Evolutionary conservation across 73 alveolate genomes (phyloP).

Genomic region (Paramecium sonneborni): DNA sequence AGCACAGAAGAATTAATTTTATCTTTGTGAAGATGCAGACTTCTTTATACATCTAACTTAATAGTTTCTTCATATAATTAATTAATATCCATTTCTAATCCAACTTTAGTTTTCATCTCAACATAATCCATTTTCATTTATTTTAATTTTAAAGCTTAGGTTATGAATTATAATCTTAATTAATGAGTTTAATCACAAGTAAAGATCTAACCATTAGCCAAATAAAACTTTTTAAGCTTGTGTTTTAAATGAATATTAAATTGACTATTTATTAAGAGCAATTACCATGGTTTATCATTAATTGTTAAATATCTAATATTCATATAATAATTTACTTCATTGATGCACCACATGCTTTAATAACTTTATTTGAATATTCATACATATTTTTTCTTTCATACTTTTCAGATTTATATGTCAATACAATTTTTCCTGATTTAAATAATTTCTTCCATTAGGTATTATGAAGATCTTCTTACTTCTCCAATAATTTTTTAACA

Average conservation of each 20-base stretch:
- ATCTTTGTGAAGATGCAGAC: conserved; percentile 45
- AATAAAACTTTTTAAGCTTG: conserved; percentile 17
- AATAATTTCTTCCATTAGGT: conserved; percentile 39
- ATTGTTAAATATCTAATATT: conserved; percentile 12
- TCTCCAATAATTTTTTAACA: conserved; percentile 54
- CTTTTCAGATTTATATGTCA: conserved; percentile 34
- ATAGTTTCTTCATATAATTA: neutral
- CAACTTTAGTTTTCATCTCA: conserved; percentile 4
- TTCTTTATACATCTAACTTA: conserved; percentile 25
- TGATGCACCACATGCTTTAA: neutral
- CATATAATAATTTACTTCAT: neutral
- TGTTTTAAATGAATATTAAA: neutral
- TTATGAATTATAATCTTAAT: neutral
- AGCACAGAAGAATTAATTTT: conserved; percentile 35
- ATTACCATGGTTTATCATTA: conserved; percentile 19
- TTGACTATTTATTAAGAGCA: neutral
- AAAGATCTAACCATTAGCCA: neutral
- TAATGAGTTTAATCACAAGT: neutral
- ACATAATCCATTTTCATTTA: conserved; percentile 41
- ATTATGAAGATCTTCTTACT: conserved; percentile 58
- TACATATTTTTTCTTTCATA: neutral
- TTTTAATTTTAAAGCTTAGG: neutral
- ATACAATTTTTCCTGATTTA: neutral
- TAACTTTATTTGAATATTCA: neutral
- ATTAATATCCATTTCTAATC: conserved; percentile 35